Evolutionary conservation across 768 basidiomycete genomes (phyloP), one percentile per base, ranked within the genome.

Genomic region (Tricholoma furcatifolium): DNA sequence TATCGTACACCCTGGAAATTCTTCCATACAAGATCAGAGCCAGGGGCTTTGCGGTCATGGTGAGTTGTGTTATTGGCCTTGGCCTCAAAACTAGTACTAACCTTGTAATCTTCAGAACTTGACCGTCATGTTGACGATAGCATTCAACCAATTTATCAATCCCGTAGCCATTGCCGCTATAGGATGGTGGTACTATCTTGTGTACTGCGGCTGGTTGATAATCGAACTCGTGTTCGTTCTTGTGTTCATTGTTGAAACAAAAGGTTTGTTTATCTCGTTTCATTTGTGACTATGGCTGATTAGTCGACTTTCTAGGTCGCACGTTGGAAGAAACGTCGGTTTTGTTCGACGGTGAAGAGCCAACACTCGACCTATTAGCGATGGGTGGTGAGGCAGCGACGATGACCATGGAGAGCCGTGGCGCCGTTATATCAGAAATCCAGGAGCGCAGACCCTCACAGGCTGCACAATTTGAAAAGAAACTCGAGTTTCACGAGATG

Each of bases 81-180:
- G 5, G 7, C 27, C 8, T 27, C 17, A 15, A 4, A 43, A 34
- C 23, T 18, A 34, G 34, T 2, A 43, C 18, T 39, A 31, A 49
- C 63, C 35, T 48, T 45, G 9, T 15, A 39, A 35, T 12, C 32
- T 49, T 4, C 58, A 86, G 85, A 87, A 85, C 64, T 68, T 88
- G 46, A 73, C 74, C 4, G 74, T 88, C 24, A 84, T 80, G 61
- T 71, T 87, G 34, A 81, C 85, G 2, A 72, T 88, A 23, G 85
- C 88, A 2, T 86, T 93, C 68, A 92, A 88, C 60, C 86, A 87
- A 62, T 87, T 89, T 49, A 80, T 89, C 43, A 91, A 91, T 59
- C 88, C 90, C 6, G 82, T 84, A 73, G 90, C 89, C 1, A 70
- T 92, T 20, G 69, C 73, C 4, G 74, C 74, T 9, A 75, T 83